phyloP scores from a whole-genome alignment of 768 basidiomycete genomes.

The Auricularia sp. region DNA sequence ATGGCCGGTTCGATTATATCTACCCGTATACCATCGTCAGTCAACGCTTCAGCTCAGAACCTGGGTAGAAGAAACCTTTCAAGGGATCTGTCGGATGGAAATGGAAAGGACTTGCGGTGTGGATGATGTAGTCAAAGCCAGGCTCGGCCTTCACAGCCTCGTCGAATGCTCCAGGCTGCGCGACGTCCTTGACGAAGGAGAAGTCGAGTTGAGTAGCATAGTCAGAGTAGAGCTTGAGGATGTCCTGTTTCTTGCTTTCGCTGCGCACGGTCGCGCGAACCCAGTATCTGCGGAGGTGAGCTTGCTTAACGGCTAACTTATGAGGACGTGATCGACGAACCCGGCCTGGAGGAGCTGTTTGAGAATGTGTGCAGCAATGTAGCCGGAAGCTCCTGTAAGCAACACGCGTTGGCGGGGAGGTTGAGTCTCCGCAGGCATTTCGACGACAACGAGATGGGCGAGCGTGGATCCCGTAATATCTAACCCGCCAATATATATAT shows the following conservation, averaged over 20 bases:
- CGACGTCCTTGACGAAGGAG: constrained; percentile 1
- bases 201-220: background rate
- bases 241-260: constrained; percentile 4
- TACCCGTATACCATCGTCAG: background rate
- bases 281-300: background rate
- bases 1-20: constrained; percentile 28
- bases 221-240: background rate
- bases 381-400: constrained; percentile 7
- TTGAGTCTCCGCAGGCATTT: no score
- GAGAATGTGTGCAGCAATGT: constrained; percentile 5
- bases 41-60: no score
- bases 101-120: constrained; percentile 32
- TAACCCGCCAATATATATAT: no score
- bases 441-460: no score
- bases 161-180: constrained; percentile 32
- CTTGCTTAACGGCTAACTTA: no score
- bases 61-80: background rate
- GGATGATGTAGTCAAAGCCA: constrained; percentile 39
- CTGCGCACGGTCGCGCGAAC: constrained; percentile 6
- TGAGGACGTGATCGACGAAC: background rate
- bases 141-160: constrained; percentile 31
- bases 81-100: constrained; percentile 11
- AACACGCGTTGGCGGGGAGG: background rate
- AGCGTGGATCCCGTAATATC: no score
- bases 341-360: background rate